Percentiles rank a stretch among this genome's conserved stretches.
phyloP scores from a whole-genome alignment of 768 basidiomycete genomes.

The Suillus subluteus region DNA sequence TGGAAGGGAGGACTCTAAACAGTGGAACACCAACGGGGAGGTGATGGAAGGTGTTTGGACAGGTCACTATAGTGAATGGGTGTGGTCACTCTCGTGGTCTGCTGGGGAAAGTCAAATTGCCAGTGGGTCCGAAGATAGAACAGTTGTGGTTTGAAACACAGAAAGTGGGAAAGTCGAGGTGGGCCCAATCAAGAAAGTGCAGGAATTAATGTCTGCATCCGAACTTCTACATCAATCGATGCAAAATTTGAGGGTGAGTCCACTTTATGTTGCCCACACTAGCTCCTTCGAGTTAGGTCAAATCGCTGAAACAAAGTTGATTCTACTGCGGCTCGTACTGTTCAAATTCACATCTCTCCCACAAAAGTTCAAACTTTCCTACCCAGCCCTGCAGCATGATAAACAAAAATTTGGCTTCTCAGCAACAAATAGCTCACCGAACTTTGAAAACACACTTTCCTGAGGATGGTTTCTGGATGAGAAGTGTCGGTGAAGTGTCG shows the following conservation, averaged over 20 bases:
- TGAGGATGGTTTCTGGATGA: not conserved
- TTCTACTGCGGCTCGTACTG: not conserved
- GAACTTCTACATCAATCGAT: not conserved
- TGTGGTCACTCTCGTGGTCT: no score
- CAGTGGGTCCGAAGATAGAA: no score
- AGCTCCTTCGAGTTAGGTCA: not conserved
- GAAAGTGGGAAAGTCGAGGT: no score
- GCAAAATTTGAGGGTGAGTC: not conserved
- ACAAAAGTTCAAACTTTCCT: not conserved
- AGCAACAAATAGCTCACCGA: not conserved
- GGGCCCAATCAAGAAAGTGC: no score
- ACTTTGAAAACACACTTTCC: not conserved
- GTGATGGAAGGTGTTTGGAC: no score
- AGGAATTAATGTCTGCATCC: not conserved
- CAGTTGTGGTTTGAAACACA: no score
- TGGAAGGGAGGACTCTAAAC: no score
- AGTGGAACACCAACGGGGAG: no score
- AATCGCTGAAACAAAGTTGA: not conserved
- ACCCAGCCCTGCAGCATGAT: not conserved
- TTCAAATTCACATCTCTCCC: no score
- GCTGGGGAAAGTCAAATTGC: no score
- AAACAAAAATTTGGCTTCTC: not conserved
- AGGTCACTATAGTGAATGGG: no score
- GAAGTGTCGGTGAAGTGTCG: not conserved
- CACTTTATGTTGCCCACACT: no score